Base-by-base conservation (phyloP, 305 asterid species). In the Fraxinus xanthoxyloides region DNA sequence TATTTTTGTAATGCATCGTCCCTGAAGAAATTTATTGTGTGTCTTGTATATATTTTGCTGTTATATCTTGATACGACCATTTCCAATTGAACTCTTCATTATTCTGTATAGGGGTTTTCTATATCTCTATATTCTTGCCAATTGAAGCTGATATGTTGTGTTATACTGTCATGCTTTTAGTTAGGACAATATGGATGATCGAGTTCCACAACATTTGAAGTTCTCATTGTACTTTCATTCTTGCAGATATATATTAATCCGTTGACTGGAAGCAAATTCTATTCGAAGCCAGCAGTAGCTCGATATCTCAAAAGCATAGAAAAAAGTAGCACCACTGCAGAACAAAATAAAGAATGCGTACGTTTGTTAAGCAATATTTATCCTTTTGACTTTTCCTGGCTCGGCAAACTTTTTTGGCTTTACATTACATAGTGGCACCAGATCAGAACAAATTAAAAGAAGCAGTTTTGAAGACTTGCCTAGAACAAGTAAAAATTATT, bases 171-270 rank as follows among this genome's bases (percentile, higher is more conserved):
- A 28, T 35, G 67, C 76, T 35, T 76, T 24, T 67, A 56, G 30
- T 23, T 17, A 7, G 31, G 72, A 13, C 34, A n/a, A 63, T 24
- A 10, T n/a, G 21, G 65, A n/a, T 40, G 65, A 75, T 24, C 9
- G 26, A 31, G 38, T 28, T 28, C 10, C 23, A 13, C 35, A 31
- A 21, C 32, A 13, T 5, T 3, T 81, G 26, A 46, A 35, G 69
- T 78, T 48, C 78, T 61, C 77, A 46, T 80, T 84, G 73, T 34
- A 72, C 48, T n/a, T 75, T 30, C 81, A 15, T 81, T 78, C 81
- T 82, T 90, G 87, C 89, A 93, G 98, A 81, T 83, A 77, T 93
- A 90, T 85, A 83, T 84, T 78, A 91, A 92, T 31, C 84, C 80
- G 81, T 84, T 85, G 43, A 85, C 90, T 77, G 94, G 93, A 77